These are phyloP conservation scores for Talaromyces wortmannii DNA, from an alignment of 495 filamentous ascomycete species.

Conservation along the genomic window DNA sequence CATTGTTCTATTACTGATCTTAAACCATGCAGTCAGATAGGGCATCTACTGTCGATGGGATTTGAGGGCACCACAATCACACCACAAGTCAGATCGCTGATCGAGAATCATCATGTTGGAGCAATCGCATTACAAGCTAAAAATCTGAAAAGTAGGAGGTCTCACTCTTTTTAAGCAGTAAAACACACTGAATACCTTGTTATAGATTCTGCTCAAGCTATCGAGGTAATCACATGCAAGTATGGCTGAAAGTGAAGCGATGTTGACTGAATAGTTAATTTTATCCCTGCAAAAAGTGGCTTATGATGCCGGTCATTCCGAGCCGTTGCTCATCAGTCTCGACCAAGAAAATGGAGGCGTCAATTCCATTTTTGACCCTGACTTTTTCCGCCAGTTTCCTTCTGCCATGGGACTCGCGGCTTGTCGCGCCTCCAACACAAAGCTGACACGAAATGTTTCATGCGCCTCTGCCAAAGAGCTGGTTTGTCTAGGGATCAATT, in stretches of 20 bases:
- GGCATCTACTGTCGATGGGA: neutral
- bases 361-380: constrained; percentile 5
- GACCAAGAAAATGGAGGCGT: constrained; percentile 4
- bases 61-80: constrained; percentile 5
- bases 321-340: constrained; percentile 2
- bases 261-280: neutral
- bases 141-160: neutral
- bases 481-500: neutral
- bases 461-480: neutral
- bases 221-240: neutral
- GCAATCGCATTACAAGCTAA: neutral
- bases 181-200: neutral
- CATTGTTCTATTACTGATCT: too few relatives aligned
- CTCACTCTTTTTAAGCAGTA: neutral
- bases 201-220: neutral
- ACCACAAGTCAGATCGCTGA: constrained; percentile 2
- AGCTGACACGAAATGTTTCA: neutral
- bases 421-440: neutral
- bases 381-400: constrained; percentile 2
- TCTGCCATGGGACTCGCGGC: constrained; percentile 5
- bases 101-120: neutral
- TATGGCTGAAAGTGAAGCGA: neutral
- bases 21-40: neutral
- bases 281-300: neutral
- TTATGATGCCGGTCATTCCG: neutral